Conservation (phyloP, 140 eudicot species). For the Cichorium intybus region DNA sequence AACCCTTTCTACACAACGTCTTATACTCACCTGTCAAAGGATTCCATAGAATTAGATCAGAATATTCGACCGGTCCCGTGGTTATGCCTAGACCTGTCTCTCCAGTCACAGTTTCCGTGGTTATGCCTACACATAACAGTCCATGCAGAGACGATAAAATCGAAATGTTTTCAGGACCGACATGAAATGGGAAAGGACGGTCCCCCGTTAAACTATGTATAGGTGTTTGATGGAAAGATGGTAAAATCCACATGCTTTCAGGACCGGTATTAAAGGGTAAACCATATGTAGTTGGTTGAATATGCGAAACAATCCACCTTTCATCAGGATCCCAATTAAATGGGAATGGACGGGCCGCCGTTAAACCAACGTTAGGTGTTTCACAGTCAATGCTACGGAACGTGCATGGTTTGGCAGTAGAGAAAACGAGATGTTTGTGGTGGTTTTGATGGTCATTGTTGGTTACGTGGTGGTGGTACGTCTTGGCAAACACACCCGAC, state of each 20-base stretch:
- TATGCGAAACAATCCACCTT: too few species aligned
- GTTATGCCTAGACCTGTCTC: not conserved
- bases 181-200: not conserved
- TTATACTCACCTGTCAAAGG: not conserved
- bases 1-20: not conserved
- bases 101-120: too few species aligned
- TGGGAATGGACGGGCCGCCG: not conserved
- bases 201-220: not conserved
- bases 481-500: not conserved
- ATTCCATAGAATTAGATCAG: not conserved
- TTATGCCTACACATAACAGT: not conserved
- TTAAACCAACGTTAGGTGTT: not conserved
- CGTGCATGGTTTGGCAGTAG: not conserved
- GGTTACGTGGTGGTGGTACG: not conserved
- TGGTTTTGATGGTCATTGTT: not conserved
- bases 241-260: too few species aligned
- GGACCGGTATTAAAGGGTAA: too few species aligned
- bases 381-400: not conserved
- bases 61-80: too few species aligned
- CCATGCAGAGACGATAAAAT: slow-evolving; percentile 1
- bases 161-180: not conserved
- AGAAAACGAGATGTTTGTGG: not conserved
- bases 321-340: not conserved
- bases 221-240: too few species aligned
- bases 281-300: too few species aligned